These are phyloP conservation scores for Parmales sp. DNA, from an alignment of 108 stramenopile species.

Conservation along the genomic window DNA sequence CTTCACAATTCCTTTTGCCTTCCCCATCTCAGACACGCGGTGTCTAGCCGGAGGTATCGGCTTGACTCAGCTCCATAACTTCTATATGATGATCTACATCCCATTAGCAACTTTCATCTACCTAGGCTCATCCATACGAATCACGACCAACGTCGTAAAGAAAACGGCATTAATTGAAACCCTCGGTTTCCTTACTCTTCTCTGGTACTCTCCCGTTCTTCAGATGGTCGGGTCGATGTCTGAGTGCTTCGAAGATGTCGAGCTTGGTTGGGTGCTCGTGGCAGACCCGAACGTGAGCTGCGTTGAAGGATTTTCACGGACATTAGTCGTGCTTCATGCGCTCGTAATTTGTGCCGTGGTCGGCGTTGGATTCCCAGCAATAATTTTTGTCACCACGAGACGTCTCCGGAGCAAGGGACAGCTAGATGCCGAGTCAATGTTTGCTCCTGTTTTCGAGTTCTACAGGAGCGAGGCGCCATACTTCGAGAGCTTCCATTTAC, in stretches of 20 bases:
- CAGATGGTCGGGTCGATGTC: background rate
- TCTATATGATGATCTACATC: conserved; percentile 10
- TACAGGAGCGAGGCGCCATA: background rate
- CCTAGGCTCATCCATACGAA: background rate
- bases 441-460: background rate
- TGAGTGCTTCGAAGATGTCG: background rate
- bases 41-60: background rate
- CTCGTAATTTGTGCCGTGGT: background rate
- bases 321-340: background rate
- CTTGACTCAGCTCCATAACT: background rate
- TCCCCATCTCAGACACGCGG: background rate
- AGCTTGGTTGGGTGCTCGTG: background rate
- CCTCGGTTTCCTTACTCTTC: background rate
- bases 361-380: conserved; percentile 1
- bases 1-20: background rate
- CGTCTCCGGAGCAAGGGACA: background rate
- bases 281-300: background rate
- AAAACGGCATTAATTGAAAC: background rate
- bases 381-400: background rate
- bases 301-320: background rate
- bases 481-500: conserved; percentile 1
- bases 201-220: background rate
- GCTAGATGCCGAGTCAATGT: background rate
- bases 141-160: background rate
- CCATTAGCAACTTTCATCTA: background rate